Evolutionary conservation across 1,284 basidiomycete genomes (phyloP).

Genomic region (Peniophora sp.): DNA sequence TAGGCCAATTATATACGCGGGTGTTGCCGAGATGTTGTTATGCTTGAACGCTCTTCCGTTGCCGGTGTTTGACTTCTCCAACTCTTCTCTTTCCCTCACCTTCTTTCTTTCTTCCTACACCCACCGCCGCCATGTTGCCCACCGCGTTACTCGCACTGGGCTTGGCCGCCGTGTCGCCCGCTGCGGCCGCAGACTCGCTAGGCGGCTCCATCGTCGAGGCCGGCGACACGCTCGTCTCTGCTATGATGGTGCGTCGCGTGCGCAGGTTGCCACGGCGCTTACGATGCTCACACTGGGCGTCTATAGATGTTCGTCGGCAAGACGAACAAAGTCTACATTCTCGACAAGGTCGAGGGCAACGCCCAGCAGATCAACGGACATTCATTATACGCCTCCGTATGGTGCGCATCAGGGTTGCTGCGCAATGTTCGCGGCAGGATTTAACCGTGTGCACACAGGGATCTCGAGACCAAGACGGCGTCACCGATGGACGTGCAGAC

Average conservation of each 20-base stretch:
- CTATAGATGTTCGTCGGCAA: constrained; percentile 37
- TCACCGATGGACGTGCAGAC: constrained; percentile 65
- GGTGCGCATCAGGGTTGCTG: constrained; percentile 12
- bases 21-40: no score
- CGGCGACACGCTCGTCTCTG: constrained; percentile 30
- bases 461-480: constrained; percentile 42
- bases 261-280: constrained; percentile 12
- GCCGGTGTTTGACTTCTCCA: not conserved
- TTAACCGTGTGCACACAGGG: constrained; percentile 23
- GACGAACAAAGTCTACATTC: constrained; percentile 33
- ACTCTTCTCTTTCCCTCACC: constrained; percentile 1
- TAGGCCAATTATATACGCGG: no score
- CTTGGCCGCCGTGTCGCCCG: constrained; percentile 8
- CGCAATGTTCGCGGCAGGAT: not conserved
- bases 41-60: no score
- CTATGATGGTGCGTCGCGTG: constrained; percentile 25
- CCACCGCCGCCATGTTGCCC: constrained; percentile 15
- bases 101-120: constrained; percentile 18
- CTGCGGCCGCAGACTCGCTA: not conserved
- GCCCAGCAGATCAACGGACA: constrained; percentile 38
- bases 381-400: constrained; percentile 30
- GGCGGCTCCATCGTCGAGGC: constrained; percentile 26
- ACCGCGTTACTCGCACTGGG: constrained; percentile 3
- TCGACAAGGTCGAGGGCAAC: constrained; percentile 48
- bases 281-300: not conserved